Evolutionary conservation across 345 rosid species (phyloP).

Genomic region (Linum tenue): DNA sequence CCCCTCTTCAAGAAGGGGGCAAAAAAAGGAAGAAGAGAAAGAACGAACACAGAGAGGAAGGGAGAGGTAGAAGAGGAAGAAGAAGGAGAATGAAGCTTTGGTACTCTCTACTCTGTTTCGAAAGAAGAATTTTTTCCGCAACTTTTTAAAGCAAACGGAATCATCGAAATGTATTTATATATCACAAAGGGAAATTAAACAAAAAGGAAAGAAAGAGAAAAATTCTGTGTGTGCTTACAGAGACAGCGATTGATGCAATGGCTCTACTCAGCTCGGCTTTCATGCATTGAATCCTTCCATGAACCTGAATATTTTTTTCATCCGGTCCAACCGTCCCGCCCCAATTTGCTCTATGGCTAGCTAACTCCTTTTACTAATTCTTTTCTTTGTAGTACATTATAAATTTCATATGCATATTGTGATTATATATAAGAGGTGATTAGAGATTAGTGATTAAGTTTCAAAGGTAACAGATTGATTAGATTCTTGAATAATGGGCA

Average conservation of each 20-base stretch:
- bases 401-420: too few species aligned
- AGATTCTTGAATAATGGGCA: too few species aligned
- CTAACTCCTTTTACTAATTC: too few species aligned
- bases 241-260: conserved; percentile 24
- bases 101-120: not conserved
- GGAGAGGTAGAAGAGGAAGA: not conserved
- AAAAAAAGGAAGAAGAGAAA: conserved; percentile 8
- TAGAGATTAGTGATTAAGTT: too few species aligned
- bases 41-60: conserved; percentile 36
- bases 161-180: conserved; percentile 10
- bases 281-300: conserved; percentile 43
- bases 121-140: too few species aligned
- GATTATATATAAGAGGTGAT: too few species aligned
- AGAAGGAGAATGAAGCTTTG: not conserved
- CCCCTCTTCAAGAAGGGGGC: not conserved
- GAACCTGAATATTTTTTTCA: conserved; percentile 1
- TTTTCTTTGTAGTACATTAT: too few species aligned
- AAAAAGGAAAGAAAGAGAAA: not conserved
- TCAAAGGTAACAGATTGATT: too few species aligned
- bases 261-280: conserved; percentile 8
- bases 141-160: not conserved
- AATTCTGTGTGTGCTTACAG: not conserved
- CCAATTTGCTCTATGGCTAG: too few species aligned
- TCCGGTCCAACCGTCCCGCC: too few species aligned
- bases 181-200: not conserved